Evolutionary conservation across 1,139 yeast genomes (phyloP), one percentile per base, ranked within the genome.

Genomic region (Blastobotrys apis): DNA sequence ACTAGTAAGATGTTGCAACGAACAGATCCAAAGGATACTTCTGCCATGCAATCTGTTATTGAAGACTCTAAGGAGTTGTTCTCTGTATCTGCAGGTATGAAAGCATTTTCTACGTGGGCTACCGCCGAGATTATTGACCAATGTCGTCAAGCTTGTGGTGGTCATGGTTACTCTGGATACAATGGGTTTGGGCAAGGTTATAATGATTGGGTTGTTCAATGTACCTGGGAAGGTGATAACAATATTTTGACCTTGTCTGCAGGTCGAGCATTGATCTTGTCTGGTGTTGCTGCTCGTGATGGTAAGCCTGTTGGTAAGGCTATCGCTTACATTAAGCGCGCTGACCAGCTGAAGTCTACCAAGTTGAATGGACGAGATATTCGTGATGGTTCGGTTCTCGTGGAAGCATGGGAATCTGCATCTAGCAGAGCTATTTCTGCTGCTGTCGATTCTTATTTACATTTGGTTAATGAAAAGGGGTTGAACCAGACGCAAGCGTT

Each of bases 141-240:
- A 68, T 75, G 87, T 52, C 79, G 97, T 67, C 97, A 88, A 70
- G 77, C 95, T 12, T 88, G 96, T 69, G 97, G 97, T 66, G 97
- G 97, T 39, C 96, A 87, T 61, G 97, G 97, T 36, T 88, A 88
- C 67, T 85, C 94, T 22, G 78, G 90, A 15, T 88, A 88, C 69
- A 79, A 85, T 53, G 95, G 92, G 3, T 84, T 88, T 60, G 95
- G 94, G 45, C 86, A 84, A 62, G 90, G 90, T 23, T 85, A 78
- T 66, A 77, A 78, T 52, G 97, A 88, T 64, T 90, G 95, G 88
- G 95, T 84, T 27, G 97, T 88, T 39, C 95, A 87, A 69, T 86
- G 95, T 68, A 88, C 96, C 20, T 88, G 97, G 97, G 97, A 88
- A 71, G 97, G 97, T 66, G 97, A 88, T 66, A 88, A 88, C 71